These are phyloP conservation scores for Hericium rajendrae DNA, from an alignment of 768 basidiomycete genomes.

Conservation along the genomic window DNA sequence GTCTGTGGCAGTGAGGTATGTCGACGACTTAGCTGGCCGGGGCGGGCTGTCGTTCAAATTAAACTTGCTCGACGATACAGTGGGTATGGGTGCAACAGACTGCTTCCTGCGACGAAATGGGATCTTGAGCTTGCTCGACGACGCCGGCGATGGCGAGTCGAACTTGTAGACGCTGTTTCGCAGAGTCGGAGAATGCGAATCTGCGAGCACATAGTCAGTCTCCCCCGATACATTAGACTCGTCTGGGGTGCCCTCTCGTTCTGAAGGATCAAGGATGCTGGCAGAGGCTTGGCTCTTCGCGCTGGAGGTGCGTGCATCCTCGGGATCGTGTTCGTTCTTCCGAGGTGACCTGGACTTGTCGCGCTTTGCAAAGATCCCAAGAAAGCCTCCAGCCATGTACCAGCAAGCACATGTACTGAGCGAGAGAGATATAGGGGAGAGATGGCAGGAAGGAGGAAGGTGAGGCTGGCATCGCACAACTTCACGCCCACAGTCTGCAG, in stretches of 20 bases:
- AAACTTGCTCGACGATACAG: constrained; percentile 17
- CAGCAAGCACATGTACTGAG: too few relatives aligned
- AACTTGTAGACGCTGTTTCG: not conserved
- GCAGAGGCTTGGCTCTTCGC: constrained; percentile 1
- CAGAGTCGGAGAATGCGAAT: constrained; percentile 6
- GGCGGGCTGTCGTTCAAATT: constrained; percentile 22
- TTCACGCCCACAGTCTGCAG: too few relatives aligned
- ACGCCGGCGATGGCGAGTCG: constrained; percentile 18
- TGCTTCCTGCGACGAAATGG: constrained; percentile 32
- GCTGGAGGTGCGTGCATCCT: not conserved
- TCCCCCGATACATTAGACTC: constrained; percentile 9
- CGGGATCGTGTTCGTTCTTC: not conserved
- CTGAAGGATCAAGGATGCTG: constrained; percentile 6
- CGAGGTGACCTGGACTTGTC: constrained; percentile 1
- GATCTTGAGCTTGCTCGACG: constrained; percentile 35
- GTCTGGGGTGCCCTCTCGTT: not conserved
- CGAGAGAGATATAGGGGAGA: too few relatives aligned
- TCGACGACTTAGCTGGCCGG: constrained; percentile 12
- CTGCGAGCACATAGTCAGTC: constrained; percentile 11
- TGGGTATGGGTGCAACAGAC: constrained; percentile 15
- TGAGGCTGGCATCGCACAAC: too few relatives aligned
- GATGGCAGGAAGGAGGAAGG: too few relatives aligned
- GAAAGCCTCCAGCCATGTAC: constrained; percentile 6
- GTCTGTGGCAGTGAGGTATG: constrained; percentile 22
- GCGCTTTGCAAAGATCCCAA: constrained; percentile 10